Evolutionary conservation across 2,329 filamentous ascomycete genomes (phyloP).

Genomic region (Aphanoascus verrucosus): DNA sequence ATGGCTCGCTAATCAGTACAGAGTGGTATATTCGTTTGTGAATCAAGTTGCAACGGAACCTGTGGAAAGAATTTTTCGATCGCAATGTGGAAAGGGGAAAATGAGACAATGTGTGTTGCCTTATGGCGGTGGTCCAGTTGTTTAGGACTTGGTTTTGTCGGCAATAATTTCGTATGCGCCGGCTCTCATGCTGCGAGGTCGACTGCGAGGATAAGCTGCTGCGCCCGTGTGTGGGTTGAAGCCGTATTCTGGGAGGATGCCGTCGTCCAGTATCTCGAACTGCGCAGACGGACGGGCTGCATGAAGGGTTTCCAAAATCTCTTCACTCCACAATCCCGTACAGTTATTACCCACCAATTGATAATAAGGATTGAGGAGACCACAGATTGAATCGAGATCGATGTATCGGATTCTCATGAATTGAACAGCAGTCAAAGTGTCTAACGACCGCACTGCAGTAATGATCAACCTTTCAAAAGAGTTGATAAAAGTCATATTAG

Average conservation of each 20-base stretch:
- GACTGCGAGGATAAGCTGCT: slow-evolving; percentile 29
- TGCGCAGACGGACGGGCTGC: slow-evolving; percentile 47
- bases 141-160: slow-evolving; percentile 27
- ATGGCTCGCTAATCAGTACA: slow-evolving; percentile 9
- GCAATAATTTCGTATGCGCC: slow-evolving; percentile 33
- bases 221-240: slow-evolving; percentile 26
- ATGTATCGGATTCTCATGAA: slow-evolving; percentile 64
- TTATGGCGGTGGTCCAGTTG: neutral
- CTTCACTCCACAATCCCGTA: slow-evolving; percentile 61
- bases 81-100: neutral
- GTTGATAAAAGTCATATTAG: slow-evolving; percentile 60
- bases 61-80: neutral
- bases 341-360: slow-evolving; percentile 50
- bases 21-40: slow-evolving; percentile 6
- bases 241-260: slow-evolving; percentile 42
- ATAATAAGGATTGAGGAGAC: slow-evolving; percentile 63
- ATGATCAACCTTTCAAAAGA: slow-evolving; percentile 60
- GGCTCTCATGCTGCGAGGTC: slow-evolving; percentile 33
- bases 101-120: slow-evolving; percentile 1
- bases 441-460: slow-evolving; percentile 51
- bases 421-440: slow-evolving; percentile 48
- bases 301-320: slow-evolving; percentile 52
- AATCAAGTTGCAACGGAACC: neutral
- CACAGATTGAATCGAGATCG: slow-evolving; percentile 61
- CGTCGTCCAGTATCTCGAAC: slow-evolving; percentile 54